Conservation (phyloP, 1,139 yeast species). For the Magnusiomyces suaveolens region DNA sequence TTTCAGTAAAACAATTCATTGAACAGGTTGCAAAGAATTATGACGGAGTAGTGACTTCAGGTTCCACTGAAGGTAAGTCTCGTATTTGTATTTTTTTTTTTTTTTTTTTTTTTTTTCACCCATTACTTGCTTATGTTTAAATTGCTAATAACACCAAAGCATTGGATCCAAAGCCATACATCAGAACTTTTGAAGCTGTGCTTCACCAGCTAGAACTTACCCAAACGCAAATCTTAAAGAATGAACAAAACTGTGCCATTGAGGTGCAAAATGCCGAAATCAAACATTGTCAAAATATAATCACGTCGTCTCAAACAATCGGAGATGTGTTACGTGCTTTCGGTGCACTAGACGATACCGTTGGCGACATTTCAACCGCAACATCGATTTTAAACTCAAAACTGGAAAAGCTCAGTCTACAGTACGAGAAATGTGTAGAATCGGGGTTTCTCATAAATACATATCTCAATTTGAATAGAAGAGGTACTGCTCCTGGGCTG, state of each 20-base stretch:
- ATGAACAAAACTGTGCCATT: constrained; percentile 42
- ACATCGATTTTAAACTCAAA: constrained; percentile 70
- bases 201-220: constrained; percentile 58
- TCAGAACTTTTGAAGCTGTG: constrained; percentile 84
- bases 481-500: constrained; percentile 51
- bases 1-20: constrained; percentile 70
- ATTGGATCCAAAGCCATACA: constrained; percentile 85
- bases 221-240: constrained; percentile 43
- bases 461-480: constrained; percentile 62
- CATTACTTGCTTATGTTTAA: background rate
- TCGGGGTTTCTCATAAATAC: constrained; percentile 68
- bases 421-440: constrained; percentile 64
- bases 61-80: constrained; percentile 45
- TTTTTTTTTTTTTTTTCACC: background rate
- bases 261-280: constrained; percentile 57
- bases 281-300: constrained; percentile 57
- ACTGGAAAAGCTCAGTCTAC: constrained; percentile 62
- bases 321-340: constrained; percentile 36
- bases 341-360: constrained; percentile 48
- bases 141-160: no score
- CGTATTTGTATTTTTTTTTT: background rate
- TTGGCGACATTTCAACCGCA: constrained; percentile 40
- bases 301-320: constrained; percentile 22
- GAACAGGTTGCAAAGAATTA: constrained; percentile 74
- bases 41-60: constrained; percentile 27